Conservation (phyloP, 208 protist genomes). For the Wallacemonas sp. region DNA sequence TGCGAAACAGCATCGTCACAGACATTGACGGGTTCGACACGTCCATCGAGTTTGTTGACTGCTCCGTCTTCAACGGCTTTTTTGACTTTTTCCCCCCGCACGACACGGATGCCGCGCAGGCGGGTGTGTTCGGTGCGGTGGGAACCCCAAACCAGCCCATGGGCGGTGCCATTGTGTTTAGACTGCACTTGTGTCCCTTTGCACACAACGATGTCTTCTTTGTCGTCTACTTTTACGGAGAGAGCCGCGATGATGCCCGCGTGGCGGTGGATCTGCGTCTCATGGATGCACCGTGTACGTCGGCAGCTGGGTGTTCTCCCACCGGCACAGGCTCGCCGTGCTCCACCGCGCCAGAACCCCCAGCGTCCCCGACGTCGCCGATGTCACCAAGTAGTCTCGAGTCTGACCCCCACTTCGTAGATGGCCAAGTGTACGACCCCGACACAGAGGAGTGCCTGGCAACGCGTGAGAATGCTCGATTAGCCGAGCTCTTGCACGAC, state of each 20-base stretch:
- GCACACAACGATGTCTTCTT: constrained; percentile 41
- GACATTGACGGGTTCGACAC: constrained; percentile 27
- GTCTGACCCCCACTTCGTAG: not conserved
- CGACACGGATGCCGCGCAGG: constrained; percentile 16
- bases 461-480: not conserved
- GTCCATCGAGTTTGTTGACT: constrained; percentile 34
- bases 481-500: constrained; percentile 2
- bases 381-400: not conserved
- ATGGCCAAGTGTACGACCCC: not conserved
- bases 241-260: constrained; percentile 17
- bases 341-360: constrained; percentile 17
- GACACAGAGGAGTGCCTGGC: constrained; percentile 13
- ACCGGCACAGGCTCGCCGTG: constrained; percentile 14
- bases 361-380: constrained; percentile 19
- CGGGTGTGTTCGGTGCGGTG: constrained; percentile 34
- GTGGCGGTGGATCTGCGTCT: constrained; percentile 36
- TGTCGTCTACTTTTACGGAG: constrained; percentile 37
- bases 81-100: constrained; percentile 56
- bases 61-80: constrained; percentile 37
- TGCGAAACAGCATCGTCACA: constrained; percentile 50
- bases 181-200: constrained; percentile 21
- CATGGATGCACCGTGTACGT: constrained; percentile 15
- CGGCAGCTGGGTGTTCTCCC: constrained; percentile 22
- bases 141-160: constrained; percentile 31
- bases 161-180: constrained; percentile 35